Evolutionary conservation across 2,329 filamentous ascomycete species (phyloP).

Genomic region (Colletotrichum cereale): DNA sequence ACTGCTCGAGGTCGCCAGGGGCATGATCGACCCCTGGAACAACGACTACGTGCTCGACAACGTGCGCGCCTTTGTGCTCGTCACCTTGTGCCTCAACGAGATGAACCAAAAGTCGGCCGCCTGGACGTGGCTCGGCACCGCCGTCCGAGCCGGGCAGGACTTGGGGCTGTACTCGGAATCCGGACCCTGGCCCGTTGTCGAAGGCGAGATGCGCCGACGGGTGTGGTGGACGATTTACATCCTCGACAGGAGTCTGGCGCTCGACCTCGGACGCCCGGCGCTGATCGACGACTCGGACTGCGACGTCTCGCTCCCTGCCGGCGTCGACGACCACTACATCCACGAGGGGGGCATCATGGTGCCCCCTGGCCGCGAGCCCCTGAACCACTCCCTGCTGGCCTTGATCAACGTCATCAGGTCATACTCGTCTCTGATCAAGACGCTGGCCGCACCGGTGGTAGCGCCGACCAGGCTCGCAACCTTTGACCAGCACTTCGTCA

Average conservation of each 20-base stretch:
- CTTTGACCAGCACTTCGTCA: slow-evolving; percentile 84
- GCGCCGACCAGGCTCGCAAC: slow-evolving; percentile 76
- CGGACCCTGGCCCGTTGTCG: slow-evolving; percentile 78
- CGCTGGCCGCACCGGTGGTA: slow-evolving; percentile 76
- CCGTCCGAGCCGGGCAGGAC: slow-evolving; percentile 85
- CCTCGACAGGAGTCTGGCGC: slow-evolving; percentile 83
- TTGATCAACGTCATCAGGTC: slow-evolving; percentile 86
- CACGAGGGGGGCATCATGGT: slow-evolving; percentile 68
- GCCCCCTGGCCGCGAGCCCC: slow-evolving; percentile 64
- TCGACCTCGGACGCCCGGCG: slow-evolving; percentile 84
- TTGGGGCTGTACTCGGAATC: slow-evolving; percentile 84
- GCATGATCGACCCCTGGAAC: slow-evolving; percentile 83
- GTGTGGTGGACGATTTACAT: slow-evolving; percentile 97
- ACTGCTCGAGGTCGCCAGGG: slow-evolving; percentile 78
- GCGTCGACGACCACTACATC: slow-evolving; percentile 84
- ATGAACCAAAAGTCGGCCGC: slow-evolving; percentile 87
- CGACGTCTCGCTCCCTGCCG: slow-evolving; percentile 83
- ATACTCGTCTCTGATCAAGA: slow-evolving; percentile 79
- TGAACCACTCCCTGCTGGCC: slow-evolving; percentile 80
- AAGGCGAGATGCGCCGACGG: slow-evolving; percentile 86
- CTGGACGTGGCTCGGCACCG: slow-evolving; percentile 86
- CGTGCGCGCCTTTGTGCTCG: slow-evolving; percentile 77
- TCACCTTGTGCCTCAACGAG: slow-evolving; percentile 85
- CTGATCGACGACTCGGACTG: slow-evolving; percentile 91
- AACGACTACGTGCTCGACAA: slow-evolving; percentile 83